Conservation (phyloP, 768 basidiomycete species). For the Mycena maculata region DNA sequence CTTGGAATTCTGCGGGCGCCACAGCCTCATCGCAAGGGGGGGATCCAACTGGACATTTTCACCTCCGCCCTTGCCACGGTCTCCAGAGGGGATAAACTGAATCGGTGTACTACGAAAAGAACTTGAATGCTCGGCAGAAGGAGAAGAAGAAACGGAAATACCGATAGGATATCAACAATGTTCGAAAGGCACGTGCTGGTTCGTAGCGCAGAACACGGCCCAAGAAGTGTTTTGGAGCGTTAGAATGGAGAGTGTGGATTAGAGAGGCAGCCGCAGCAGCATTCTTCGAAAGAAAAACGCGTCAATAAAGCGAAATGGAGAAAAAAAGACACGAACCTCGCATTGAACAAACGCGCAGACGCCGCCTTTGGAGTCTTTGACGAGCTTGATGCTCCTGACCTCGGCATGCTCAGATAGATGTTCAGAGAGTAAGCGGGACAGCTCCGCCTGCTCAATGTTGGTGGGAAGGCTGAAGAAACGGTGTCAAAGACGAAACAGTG, state of each 20-base stretch:
- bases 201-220: slow-evolving; percentile 83
- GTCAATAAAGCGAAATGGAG: slow-evolving; percentile 26
- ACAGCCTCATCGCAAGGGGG: slow-evolving; percentile 71
- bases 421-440: slow-evolving; percentile 68
- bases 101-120: slow-evolving; percentile 50
- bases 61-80: slow-evolving; percentile 35
- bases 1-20: slow-evolving; percentile 66
- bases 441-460: slow-evolving; percentile 72
- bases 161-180: slow-evolving; percentile 83
- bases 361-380: slow-evolving; percentile 80
- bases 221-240: slow-evolving; percentile 70
- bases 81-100: slow-evolving; percentile 45
- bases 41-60: slow-evolving; percentile 57
- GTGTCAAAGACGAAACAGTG: slow-evolving; percentile 21
- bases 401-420: slow-evolving; percentile 76
- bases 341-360: slow-evolving; percentile 90
- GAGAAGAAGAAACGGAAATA: slow-evolving; percentile 36
- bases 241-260: slow-evolving; percentile 68
- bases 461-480: slow-evolving; percentile 70
- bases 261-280: slow-evolving; percentile 66
- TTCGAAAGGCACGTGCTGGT: slow-evolving; percentile 79
- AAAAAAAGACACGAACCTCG: slow-evolving; percentile 60
- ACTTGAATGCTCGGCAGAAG: not conserved
- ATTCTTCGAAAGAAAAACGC: slow-evolving; percentile 55
- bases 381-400: slow-evolving; percentile 75